phyloP scores from a whole-genome alignment of 2,329 filamentous ascomycete species.

The Stagonosporopsis cucurbitacearum region DNA sequence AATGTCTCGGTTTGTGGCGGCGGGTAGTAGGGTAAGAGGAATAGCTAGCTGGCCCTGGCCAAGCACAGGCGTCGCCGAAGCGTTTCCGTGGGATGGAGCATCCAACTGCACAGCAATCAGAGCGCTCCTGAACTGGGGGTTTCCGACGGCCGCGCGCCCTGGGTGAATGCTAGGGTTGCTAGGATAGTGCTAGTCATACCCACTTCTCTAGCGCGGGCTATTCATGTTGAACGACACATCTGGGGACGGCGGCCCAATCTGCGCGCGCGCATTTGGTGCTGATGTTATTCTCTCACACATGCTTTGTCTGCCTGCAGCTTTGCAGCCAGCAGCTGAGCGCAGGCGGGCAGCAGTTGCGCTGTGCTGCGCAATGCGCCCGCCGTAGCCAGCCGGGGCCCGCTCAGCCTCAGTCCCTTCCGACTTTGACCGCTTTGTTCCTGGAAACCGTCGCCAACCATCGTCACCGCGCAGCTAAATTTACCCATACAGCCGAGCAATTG shows the following conservation, averaged over 20 bases:
- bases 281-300: constrained; percentile 28
- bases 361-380: constrained; percentile 10
- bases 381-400: constrained; percentile 17
- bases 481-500: constrained; percentile 26
- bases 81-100: constrained; percentile 50
- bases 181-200: constrained; percentile 17
- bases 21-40: constrained; percentile 27
- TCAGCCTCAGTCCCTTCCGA: constrained; percentile 41
- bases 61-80: constrained; percentile 46
- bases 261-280: constrained; percentile 12
- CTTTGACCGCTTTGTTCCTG: constrained; percentile 44
- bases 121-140: constrained; percentile 24
- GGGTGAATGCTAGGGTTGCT: constrained; percentile 20
- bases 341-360: constrained; percentile 14
- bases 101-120: constrained; percentile 35
- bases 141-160: constrained; percentile 23
- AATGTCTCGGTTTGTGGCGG: constrained; percentile 45
- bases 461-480: constrained; percentile 39
- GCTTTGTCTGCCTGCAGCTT: constrained; percentile 12
- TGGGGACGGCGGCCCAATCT: constrained; percentile 26
- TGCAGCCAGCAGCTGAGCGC: constrained; percentile 13
- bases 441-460: constrained; percentile 38
- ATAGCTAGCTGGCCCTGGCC: constrained; percentile 38
- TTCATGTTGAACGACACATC: constrained; percentile 28
- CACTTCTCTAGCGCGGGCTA: constrained; percentile 30